Conservation (phyloP, 371 early-diverging fungal genomes). For the Actinomortierella wolfii region DNA sequence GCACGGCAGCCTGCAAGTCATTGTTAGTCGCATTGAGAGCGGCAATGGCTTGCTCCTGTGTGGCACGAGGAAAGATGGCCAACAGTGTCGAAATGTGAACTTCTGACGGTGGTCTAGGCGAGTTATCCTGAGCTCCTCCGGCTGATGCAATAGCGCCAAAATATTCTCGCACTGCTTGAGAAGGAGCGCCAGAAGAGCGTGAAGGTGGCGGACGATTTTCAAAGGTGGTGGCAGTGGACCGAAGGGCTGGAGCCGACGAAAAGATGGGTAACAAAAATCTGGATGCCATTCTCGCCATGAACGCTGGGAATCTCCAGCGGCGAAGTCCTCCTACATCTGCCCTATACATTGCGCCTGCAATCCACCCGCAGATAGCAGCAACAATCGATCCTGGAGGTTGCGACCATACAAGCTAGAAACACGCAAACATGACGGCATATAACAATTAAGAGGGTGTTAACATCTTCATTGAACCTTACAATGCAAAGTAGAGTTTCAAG, state of each 20-base stretch:
- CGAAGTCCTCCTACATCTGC: constrained; percentile 63
- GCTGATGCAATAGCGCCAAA: constrained; percentile 56
- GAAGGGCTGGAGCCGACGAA: constrained; percentile 54
- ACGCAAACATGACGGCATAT: no score
- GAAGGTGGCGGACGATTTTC: constrained; percentile 37
- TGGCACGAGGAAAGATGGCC: constrained; percentile 63
- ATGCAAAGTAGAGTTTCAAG: no score
- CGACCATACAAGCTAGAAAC: constrained; percentile 53
- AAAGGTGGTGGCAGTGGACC: constrained; percentile 55
- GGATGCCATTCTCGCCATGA: constrained; percentile 33
- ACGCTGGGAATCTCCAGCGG: constrained; percentile 64
- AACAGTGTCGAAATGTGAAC: constrained; percentile 55
- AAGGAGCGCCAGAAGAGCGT: background rate
- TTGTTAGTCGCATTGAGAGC: constrained; percentile 61
- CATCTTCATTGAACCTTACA: background rate
- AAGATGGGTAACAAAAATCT: constrained; percentile 49
- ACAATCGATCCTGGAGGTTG: constrained; percentile 61
- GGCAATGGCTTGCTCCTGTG: constrained; percentile 56
- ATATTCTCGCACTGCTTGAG: constrained; percentile 44
- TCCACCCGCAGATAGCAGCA: constrained; percentile 60
- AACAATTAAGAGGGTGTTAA: no score
- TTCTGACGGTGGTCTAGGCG: constrained; percentile 53
- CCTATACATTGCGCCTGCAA: constrained; percentile 66
- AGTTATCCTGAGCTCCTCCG: constrained; percentile 44
- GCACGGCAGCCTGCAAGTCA: constrained; percentile 59